Evolutionary conservation across 768 basidiomycete species (phyloP).

Genomic region (Infundibulicybe gibba): DNA sequence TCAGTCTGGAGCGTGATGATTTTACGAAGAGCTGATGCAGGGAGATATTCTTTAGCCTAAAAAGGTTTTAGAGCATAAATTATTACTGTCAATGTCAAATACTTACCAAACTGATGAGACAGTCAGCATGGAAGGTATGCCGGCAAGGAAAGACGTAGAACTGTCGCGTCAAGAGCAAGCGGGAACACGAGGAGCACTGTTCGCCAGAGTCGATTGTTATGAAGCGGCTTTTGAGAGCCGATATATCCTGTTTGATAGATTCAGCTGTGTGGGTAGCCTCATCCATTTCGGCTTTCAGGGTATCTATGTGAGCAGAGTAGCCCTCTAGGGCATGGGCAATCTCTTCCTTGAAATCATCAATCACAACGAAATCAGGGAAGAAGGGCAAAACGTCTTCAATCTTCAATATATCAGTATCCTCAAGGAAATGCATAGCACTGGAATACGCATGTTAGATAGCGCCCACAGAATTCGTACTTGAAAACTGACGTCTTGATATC

Average conservation of each 20-base stretch:
- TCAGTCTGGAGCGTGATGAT: constrained; percentile 85
- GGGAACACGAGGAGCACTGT: constrained; percentile 78
- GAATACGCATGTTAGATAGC: constrained; percentile 1
- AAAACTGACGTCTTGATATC: constrained; percentile 92
- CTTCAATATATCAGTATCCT: constrained; percentile 91
- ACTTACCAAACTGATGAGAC: constrained; percentile 89
- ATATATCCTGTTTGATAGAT: constrained; percentile 89
- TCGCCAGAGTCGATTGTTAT: constrained; percentile 89
- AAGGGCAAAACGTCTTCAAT: constrained; percentile 99
- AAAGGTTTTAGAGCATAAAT: constrained; percentile 8
- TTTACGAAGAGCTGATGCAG: constrained; percentile 75
- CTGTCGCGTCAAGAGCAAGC: constrained; percentile 77
- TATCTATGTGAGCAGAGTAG: constrained; percentile 88
- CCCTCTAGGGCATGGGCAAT: constrained; percentile 95
- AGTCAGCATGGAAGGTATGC: constrained; percentile 97
- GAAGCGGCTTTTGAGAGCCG: constrained; percentile 81
- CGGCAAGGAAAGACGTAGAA: constrained; percentile 99
- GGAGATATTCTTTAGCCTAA: constrained; percentile 90
- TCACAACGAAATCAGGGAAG: constrained; percentile 99
- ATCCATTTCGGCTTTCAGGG: constrained; percentile 92
- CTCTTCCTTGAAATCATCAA: constrained; percentile 99
- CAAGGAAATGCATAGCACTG: constrained; percentile 96
- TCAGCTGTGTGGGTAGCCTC: constrained; percentile 92
- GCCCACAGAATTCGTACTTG: constrained; percentile 1
- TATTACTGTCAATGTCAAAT: constrained; percentile 1